Base-by-base conservation (phyloP, 495 filamentous ascomycete genomes). In the Symbiotaphrina buchneri region DNA sequence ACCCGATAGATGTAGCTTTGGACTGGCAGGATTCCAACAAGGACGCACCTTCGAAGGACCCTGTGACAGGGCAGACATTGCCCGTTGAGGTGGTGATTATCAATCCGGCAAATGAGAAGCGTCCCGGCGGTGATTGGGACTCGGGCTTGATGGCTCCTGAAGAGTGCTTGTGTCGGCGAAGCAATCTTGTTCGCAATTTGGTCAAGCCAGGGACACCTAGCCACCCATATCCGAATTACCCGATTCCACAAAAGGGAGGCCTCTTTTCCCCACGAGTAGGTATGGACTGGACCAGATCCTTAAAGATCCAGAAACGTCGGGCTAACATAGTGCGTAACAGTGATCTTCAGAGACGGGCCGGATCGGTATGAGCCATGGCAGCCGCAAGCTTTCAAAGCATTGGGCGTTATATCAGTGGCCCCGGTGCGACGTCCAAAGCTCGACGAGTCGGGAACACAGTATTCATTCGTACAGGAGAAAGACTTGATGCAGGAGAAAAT, bases 61-160 rank as follows among this genome's bases (percentile, higher is more conserved):
- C 28, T 5, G 22, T 35, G 6, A 30, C 6, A 5, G 31, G 20
- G 7, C 20, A 10, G 19, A 16, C 5, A 14, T 11, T 31, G 20
- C 29, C 29, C 14, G 23, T 6, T 11, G 11, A 48, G 10, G 63
- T 82, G 32, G 68, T 74, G 4, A 68, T 81, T 21, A 65, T 82
- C 35, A 80, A 73, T 41, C 65, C 70, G 30, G 74, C 75, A 7
- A 72, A 80, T 43, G 75, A 82, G 42, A 74, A 69, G 38, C 58
- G 74, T 19, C 54, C 75, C 1, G 75, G 75, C 0, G 75, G 75
- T 2, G 75, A 79, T 36, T 82, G 75, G 75, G 74, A 80, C 39
- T 74, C 70, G 4, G 72, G 71, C 17, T 55, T 61, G 13, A 64
- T 72, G 33, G 71, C 71, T 13, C 75, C 73, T 18, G 75, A 82